These are phyloP conservation scores for Breynia disticha DNA, from an alignment of 441 rosid species.

Conservation along the genomic window DNA sequence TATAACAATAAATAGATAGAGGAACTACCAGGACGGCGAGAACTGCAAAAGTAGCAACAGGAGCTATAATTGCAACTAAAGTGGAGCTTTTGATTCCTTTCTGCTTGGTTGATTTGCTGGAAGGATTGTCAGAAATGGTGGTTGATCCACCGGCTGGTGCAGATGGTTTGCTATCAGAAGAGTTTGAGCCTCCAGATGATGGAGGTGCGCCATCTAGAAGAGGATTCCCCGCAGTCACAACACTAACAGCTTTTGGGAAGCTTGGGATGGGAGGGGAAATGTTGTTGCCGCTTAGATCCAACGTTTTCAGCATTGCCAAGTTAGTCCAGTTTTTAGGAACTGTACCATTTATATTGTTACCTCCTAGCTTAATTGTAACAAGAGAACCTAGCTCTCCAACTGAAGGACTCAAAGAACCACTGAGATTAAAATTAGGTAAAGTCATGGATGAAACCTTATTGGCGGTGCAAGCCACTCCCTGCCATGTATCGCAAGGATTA, in stretches of 20 bases:
- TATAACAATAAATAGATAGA: conserved; percentile 35
- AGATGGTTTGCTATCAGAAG: conserved; percentile 18
- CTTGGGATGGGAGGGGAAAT: conserved; percentile 49
- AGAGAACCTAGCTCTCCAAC: conserved; percentile 36
- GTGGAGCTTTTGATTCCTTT: conserved; percentile 21
- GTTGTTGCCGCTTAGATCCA: conserved; percentile 51
- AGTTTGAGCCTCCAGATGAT: not conserved
- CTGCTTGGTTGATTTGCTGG: conserved; percentile 17
- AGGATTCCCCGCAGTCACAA: conserved; percentile 36
- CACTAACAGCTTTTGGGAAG: conserved; percentile 24
- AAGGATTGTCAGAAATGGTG: conserved; percentile 18
- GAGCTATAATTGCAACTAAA: conserved; percentile 37
- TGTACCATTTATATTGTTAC: conserved; percentile 36
- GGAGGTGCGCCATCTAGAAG: conserved; percentile 20
- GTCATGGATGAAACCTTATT: conserved; percentile 26
- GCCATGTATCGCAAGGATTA: conserved; percentile 53
- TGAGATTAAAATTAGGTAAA: conserved; percentile 41
- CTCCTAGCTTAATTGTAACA: conserved; percentile 31
- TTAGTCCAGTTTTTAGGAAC: conserved; percentile 52
- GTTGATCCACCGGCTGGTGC: conserved; percentile 15
- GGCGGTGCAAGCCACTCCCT: conserved; percentile 34
- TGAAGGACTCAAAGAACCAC: too few species aligned
- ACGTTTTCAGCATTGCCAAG: conserved; percentile 33
- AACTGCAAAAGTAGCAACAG: conserved; percentile 33
- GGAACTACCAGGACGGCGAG: conserved; percentile 32